Evolutionary conservation across 139 green algal species (phyloP), one percentile per base, ranked within the genome.

Genomic region (Asterochloris sp.): DNA sequence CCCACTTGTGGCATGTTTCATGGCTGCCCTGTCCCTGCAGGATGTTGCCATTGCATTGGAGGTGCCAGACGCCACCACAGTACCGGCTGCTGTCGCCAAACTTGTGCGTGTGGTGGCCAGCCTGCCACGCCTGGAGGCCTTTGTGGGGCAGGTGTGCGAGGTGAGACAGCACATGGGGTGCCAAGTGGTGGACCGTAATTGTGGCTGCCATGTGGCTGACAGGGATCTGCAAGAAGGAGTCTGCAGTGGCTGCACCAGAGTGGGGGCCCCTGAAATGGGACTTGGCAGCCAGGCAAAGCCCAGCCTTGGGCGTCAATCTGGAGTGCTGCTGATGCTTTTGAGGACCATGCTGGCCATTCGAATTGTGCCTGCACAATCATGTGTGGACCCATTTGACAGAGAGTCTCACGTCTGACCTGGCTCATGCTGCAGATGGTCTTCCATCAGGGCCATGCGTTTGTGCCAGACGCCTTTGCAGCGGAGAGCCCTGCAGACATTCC

Each of bases 31-130:
- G 38, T 6, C 80, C 47, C 63, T 91, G 79, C 87, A 96, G 90
- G 92, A 96, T 79, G 86, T 87, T 0, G 95, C 91, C 87, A 85
- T 96, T 29, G 76, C 82, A 8, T 82, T 97, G 80, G 90, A 95
- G 75, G 79, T 95, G 60, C 62, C 67, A 17, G 90, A 95, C 29
- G 86, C 90, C 60, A 94, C 90, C 0, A 54, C 73, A 23, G 84
- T 95, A 78, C 81, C 84, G 17, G 77, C 64, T 27, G 54, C 77
- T 47, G 63, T 84, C 26, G 28, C 60, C 27, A 82, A 83, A 12
- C 27, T 84, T 26, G 26, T 85, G 63, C 80, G 84, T 0, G 83
- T 90, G n/a, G 62, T 90, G 17, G 78, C 63, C 24, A 85, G 84
- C 12, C 80, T 90, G 21, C 88, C 88, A 0, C 73, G 76, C 38